Percentiles rank a stretch among this genome's conserved stretches.
phyloP scores from a whole-genome alignment of 768 basidiomycete species.

The Trametes maxima region DNA sequence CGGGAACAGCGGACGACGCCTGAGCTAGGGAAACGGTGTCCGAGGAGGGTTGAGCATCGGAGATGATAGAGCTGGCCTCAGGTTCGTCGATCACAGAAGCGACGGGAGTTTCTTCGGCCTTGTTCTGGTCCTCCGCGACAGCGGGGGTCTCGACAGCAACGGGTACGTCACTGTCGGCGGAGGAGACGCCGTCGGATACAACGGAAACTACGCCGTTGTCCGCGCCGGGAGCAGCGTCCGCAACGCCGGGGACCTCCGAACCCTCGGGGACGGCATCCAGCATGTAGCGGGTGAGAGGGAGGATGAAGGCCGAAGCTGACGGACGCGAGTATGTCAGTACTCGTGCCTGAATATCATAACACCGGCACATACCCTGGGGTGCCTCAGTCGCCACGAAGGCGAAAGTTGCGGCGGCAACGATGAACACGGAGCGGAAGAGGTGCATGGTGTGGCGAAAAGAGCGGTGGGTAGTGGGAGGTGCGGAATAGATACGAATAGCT shows the following conservation, averaged over 20 bases:
- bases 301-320: conserved; percentile 15
- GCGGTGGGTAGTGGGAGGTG: conserved; percentile 13
- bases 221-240: neutral
- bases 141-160: neutral
- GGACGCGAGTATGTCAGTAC: neutral
- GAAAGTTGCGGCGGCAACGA: conserved; percentile 20
- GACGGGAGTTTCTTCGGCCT: neutral
- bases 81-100: neutral
- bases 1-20: too few relatives aligned
- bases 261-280: conserved; percentile 18
- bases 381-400: conserved; percentile 7
- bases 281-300: conserved; percentile 20
- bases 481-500: conserved; percentile 25
- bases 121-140: neutral
- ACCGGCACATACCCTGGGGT: conserved; percentile 2
- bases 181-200: neutral
- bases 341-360: neutral
- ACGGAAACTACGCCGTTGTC: neutral
- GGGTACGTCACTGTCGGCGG: neutral
- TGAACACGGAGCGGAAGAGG: conserved; percentile 27
- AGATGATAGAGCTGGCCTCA: neutral
- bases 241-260: neutral
- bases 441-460: conserved; percentile 15
- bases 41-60: too few relatives aligned
- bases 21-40: too few relatives aligned